Evolutionary conservation across 257 asterid genomes (phyloP).

Genomic region (Gynochthodes officinalis): DNA sequence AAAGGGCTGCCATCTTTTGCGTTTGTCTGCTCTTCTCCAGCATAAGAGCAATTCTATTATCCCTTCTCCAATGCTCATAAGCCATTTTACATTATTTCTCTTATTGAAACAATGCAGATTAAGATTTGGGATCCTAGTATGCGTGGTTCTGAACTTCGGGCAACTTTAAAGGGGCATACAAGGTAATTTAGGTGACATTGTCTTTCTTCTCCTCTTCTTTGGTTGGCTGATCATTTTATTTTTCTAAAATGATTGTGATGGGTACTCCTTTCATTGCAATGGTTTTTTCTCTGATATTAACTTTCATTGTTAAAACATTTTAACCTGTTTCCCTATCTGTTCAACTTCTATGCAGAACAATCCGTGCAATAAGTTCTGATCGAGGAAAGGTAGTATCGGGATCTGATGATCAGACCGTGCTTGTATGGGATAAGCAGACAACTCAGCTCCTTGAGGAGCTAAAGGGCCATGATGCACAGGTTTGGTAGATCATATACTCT

Average conservation of each 20-base stretch:
- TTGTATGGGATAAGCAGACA: constrained; percentile 97
- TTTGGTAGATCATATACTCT: constrained; percentile 17
- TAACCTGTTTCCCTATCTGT: background rate
- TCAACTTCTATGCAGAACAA: constrained; percentile 52
- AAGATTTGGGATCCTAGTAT: constrained; percentile 96
- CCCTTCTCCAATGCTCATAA: background rate
- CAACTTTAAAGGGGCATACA: constrained; percentile 88
- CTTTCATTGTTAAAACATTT: background rate
- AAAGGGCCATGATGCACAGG: constrained; percentile 91
- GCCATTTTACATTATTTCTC: background rate
- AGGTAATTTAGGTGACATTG: constrained; percentile 36
- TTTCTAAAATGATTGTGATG: background rate
- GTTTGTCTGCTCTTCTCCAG: background rate
- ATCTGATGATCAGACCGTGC: constrained; percentile 93
- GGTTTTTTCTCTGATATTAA: background rate
- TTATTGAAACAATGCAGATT: constrained; percentile 44
- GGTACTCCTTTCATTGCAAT: background rate
- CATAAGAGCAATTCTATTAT: background rate
- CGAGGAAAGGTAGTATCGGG: constrained; percentile 95
- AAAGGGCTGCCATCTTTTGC: background rate
- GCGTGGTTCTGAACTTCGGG: constrained; percentile 93
- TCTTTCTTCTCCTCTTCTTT: background rate
- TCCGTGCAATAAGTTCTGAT: constrained; percentile 93
- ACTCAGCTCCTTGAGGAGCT: constrained; percentile 90
- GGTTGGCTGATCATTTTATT: constrained; percentile 8